These are phyloP conservation scores for Aphanomyces astaci DNA, from an alignment of 352 stramenopile species.

Conservation along the genomic window DNA sequence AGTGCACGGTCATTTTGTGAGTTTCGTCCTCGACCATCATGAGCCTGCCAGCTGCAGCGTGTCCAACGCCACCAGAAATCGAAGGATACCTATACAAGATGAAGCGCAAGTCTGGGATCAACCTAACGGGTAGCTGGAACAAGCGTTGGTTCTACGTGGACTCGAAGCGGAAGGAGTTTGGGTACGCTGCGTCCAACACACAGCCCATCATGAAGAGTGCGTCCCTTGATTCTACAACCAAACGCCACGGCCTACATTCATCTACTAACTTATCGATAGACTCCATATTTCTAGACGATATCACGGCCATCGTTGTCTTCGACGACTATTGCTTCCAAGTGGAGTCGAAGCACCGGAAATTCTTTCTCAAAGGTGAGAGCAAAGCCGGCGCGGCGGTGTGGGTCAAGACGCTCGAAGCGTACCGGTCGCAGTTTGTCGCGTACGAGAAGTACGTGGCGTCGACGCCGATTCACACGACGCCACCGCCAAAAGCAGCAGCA, in stretches of 20 bases:
- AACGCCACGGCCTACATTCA: neutral
- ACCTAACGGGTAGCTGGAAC: slow-evolving; percentile 70
- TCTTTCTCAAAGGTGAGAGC: slow-evolving; percentile 78
- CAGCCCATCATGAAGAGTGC: slow-evolving; percentile 22
- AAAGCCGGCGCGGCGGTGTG: slow-evolving; percentile 72
- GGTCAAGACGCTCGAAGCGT: slow-evolving; percentile 75
- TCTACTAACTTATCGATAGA: slow-evolving; percentile 28
- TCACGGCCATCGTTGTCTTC: slow-evolving; percentile 79
- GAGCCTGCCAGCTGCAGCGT: slow-evolving; percentile 17
- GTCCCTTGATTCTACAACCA: neutral
- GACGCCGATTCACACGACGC: slow-evolving; percentile 1
- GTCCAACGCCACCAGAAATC: slow-evolving; percentile 58
- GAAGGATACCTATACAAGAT: slow-evolving; percentile 83
- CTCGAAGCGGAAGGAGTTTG: slow-evolving; percentile 59
- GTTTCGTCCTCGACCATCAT: neutral
- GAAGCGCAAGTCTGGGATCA: slow-evolving; percentile 72
- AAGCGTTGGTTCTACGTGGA: slow-evolving; percentile 84
- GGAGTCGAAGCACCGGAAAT: slow-evolving; percentile 73
- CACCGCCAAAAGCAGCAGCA: neutral
- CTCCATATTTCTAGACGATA: slow-evolving; percentile 79
- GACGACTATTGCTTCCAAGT: slow-evolving; percentile 82
- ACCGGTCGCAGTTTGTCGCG: slow-evolving; percentile 55
- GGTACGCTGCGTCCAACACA: slow-evolving; percentile 49
- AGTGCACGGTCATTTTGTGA: neutral
- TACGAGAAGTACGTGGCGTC: slow-evolving; percentile 58